Conservation (phyloP, 2,329 filamentous ascomycete species). For the Aciculosporium take region DNA sequence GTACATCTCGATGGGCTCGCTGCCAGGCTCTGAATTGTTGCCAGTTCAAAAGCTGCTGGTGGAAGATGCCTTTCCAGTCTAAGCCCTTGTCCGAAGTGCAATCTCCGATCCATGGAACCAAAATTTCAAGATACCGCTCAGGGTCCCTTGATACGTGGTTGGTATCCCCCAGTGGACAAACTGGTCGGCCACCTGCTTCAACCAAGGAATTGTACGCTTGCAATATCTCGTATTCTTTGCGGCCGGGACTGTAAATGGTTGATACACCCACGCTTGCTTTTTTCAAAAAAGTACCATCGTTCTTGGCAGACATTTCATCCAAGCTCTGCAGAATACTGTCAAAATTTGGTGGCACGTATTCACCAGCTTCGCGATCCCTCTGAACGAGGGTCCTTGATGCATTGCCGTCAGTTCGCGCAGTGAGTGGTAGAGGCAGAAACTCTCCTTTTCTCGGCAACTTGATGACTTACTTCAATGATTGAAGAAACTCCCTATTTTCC, state of each 20-base stretch:
- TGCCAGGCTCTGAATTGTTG: slow-evolving; percentile 4
- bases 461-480: slow-evolving; percentile 5
- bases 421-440: background rate
- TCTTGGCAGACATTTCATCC: slow-evolving; percentile 6
- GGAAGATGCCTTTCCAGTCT: slow-evolving; percentile 4
- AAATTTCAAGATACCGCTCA: background rate
- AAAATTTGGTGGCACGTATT: slow-evolving; percentile 3
- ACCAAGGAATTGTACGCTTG: slow-evolving; percentile 4
- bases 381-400: background rate
- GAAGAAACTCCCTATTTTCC: slow-evolving; percentile 2
- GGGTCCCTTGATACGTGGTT: slow-evolving; percentile 3
- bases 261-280: background rate
- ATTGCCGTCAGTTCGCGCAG: background rate
- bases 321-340: slow-evolving; percentile 4
- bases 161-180: slow-evolving; percentile 2
- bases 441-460: background rate
- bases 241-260: slow-evolving; percentile 1
- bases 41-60: slow-evolving; percentile 5
- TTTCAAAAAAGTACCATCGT: background rate
- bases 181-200: slow-evolving; percentile 1
- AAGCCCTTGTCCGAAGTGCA: background rate
- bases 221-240: slow-evolving; percentile 5
- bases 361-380: slow-evolving; percentile 4
- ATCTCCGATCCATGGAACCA: background rate
- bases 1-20: background rate